phyloP scores from a whole-genome alignment of 2,329 filamentous ascomycete genomes.

The Ceratocystis smalleyi region DNA sequence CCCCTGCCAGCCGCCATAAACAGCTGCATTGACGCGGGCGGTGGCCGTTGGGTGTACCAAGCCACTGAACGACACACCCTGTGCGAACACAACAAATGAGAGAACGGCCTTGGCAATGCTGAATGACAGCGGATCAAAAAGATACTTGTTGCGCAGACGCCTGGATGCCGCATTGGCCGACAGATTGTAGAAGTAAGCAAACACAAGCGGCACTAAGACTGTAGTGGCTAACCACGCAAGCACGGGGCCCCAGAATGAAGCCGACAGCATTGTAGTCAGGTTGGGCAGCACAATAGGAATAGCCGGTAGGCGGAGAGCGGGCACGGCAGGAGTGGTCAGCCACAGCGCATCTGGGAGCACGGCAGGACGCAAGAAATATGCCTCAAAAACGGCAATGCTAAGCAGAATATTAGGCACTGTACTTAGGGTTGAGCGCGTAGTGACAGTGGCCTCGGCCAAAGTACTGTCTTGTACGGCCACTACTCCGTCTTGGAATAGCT shows the following conservation, averaged over 20 bases:
- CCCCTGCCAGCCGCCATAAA: constrained; percentile 58
- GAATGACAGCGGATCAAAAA: constrained; percentile 75
- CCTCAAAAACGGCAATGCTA: constrained; percentile 53
- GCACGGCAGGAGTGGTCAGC: constrained; percentile 53
- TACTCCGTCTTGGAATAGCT: constrained; percentile 48
- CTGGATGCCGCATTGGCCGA: constrained; percentile 32
- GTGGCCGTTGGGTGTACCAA: constrained; percentile 45
- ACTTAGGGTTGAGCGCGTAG: constrained; percentile 53
- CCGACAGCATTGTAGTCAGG: constrained; percentile 60
- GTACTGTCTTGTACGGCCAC: constrained; percentile 48
- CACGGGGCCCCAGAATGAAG: constrained; percentile 70
- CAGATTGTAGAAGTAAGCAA: constrained; percentile 85
- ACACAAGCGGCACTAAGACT: constrained; percentile 50
- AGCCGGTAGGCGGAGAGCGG: constrained; percentile 38
- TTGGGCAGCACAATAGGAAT: constrained; percentile 59
- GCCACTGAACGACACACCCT: constrained; percentile 47
- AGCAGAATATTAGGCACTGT: constrained; percentile 58
- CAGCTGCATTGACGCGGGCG: constrained; percentile 44
- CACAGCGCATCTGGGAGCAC: constrained; percentile 57
- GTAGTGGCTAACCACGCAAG: constrained; percentile 62
- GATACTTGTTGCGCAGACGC: constrained; percentile 35
- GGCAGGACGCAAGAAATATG: constrained; percentile 50
- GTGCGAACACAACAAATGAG: constrained; percentile 64
- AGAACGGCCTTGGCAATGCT: constrained; percentile 76
- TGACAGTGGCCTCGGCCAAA: constrained; percentile 49